phyloP scores from a whole-genome alignment of 2,329 filamentous ascomycete genomes.

The Aspergillus sp. region DNA sequence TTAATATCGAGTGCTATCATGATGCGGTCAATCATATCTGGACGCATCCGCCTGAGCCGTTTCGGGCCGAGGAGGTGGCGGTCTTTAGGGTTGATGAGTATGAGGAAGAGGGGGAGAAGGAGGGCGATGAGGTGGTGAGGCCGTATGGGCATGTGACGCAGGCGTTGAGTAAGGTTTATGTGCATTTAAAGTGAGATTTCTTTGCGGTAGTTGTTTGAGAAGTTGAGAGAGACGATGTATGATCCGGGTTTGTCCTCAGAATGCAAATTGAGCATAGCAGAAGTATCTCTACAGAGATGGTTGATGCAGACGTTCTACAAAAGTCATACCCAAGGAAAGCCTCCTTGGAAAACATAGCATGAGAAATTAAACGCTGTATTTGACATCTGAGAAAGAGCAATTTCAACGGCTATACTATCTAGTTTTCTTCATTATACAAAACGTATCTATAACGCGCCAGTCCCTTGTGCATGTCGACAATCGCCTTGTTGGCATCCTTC shows the following conservation, averaged over 20 bases:
- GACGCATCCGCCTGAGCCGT: conserved; percentile 9
- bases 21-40: conserved; percentile 13
- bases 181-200: background rate
- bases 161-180: conserved; percentile 13
- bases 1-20: conserved; percentile 13
- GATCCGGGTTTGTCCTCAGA: background rate
- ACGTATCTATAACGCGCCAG: conserved; percentile 2
- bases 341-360: too few relatives aligned
- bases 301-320: too few relatives aligned
- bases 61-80: background rate
- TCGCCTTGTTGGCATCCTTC: conserved; percentile 3
- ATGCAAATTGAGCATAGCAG: background rate
- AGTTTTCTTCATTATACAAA: conserved; percentile 36
- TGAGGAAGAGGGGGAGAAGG: background rate
- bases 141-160: conserved; percentile 6
- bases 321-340: too few relatives aligned
- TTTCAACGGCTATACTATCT: background rate
- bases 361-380: too few relatives aligned
- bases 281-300: background rate
- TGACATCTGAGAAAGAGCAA: too few relatives aligned
- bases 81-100: conserved; percentile 5
- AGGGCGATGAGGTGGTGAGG: background rate
- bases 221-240: too few relatives aligned
- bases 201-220: too few relatives aligned
- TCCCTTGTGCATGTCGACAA: background rate